Base-by-base conservation (phyloP, 1,139 yeast genomes). In the Tardiomyces depauwii region DNA sequence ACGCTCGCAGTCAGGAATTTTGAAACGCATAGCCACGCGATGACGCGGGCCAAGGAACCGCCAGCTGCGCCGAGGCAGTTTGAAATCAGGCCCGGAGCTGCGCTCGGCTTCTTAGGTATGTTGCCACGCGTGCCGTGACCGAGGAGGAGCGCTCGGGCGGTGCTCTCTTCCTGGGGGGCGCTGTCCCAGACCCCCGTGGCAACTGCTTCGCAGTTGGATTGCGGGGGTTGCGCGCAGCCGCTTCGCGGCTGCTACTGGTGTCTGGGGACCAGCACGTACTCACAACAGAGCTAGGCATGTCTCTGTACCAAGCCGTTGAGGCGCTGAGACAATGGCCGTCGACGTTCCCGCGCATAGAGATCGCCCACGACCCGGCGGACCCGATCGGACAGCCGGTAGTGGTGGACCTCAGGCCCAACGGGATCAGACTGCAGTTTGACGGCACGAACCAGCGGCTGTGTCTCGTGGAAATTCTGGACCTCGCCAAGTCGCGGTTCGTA, bases 401-500 rank as follows among this genome's bases (percentile, higher is more conserved):
- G 13, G 47, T 60, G 23, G 48, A 44, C 21, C 51, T 60, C n/a
- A 54, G 51, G 42, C 48, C 55, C 6, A 56, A 55, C 46, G 63
- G 63, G 2, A 40, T 60, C 12, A 44, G 62, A 18, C 49, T 60
- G 21, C 57, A 57, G 39, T 60, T 60, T 48, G 61, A 58, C 42
- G 58, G 59, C 13, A 40, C 41, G 6, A 48, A 51, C 32, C 63
- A 59, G 47, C 46, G 51, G 39, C 50, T 60, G 16, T 50, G 62
- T 32, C 47, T 59, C 18, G 53, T 60, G 6, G 62, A 59, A 46
- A 52, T 60, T 2, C 38, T 55, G 23, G 58, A 58, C 38, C 56
- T 60, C 58, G 54, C 57, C 30, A 51, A 52, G 43, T 49, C 50
- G 30, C 48, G 50, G 30, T 42, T 56, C 30, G 30, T 44, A n/a